Conservation (phyloP, 1,284 basidiomycete species). For the Leccinum holopus region DNA sequence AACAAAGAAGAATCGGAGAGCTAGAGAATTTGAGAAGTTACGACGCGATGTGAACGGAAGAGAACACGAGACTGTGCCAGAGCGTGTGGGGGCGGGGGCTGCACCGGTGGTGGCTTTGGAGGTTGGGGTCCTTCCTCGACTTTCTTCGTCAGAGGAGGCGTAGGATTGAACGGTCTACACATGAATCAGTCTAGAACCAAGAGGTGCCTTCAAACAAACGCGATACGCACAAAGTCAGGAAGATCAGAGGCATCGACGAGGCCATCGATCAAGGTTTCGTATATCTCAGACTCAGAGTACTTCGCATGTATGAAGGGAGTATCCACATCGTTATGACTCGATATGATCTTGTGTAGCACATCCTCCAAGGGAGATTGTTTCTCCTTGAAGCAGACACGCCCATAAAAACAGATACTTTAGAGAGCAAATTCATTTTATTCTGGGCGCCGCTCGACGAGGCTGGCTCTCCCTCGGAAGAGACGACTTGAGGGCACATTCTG, state of each 20-base stretch:
- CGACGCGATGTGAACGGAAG: constrained; percentile 30
- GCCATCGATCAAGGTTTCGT: too few relatives aligned
- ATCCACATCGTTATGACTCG: constrained; percentile 37
- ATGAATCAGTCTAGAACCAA: too few relatives aligned
- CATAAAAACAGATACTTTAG: constrained; percentile 47
- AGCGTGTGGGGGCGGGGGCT: constrained; percentile 19
- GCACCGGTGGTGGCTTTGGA: constrained; percentile 16
- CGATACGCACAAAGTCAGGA: too few relatives aligned
- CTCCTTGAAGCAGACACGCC: too few relatives aligned
- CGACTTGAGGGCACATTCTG: constrained; percentile 35
- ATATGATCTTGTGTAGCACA: constrained; percentile 77
- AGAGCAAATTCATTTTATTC: constrained; percentile 54
- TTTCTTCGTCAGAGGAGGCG: too few relatives aligned
- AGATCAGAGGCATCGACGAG: too few relatives aligned
- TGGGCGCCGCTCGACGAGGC: constrained; percentile 31
- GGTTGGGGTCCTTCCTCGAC: constrained; percentile 14
- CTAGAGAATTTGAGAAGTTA: constrained; percentile 24
- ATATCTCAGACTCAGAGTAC: too few relatives aligned
- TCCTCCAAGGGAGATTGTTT: constrained; percentile 49
- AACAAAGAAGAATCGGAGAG: constrained; percentile 23
- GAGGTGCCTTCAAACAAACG: too few relatives aligned
- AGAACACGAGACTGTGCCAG: constrained; percentile 29
- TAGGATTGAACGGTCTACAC: too few relatives aligned
- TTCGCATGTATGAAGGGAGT: constrained; percentile 24
- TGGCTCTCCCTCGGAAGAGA: constrained; percentile 39